A percentile compares a stretch with the other conserved stretches of the same genome.
Conservation (phyloP, 306 rosid species). For the Ormosia semicastrata region DNA sequence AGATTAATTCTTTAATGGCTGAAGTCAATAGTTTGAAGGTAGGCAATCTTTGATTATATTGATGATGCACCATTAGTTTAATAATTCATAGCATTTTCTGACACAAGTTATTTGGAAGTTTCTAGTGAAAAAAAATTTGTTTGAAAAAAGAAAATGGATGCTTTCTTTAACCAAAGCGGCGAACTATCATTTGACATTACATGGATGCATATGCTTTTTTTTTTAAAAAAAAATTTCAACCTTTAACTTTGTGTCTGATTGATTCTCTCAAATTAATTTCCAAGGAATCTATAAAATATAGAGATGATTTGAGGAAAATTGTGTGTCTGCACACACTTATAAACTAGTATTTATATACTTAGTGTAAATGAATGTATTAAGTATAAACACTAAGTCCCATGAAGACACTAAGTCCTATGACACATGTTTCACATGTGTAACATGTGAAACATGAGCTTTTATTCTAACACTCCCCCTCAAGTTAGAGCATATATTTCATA, state of each 20-base stretch:
- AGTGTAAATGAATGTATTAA: too few relatives aligned
- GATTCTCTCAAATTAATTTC: slow-evolving; percentile 17
- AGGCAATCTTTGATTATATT: slow-evolving; percentile 20
- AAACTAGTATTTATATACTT: too few relatives aligned
- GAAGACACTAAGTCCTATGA: too few relatives aligned
- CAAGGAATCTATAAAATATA: too few relatives aligned
- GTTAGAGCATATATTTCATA: too few relatives aligned
- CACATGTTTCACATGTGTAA: too few relatives aligned
- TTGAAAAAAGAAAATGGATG: background rate
- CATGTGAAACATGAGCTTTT: too few relatives aligned
- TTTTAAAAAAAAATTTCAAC: background rate
- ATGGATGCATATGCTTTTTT: background rate
- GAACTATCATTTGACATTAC: background rate
- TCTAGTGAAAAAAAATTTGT: background rate
- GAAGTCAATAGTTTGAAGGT: slow-evolving; percentile 92
- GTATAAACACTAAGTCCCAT: too few relatives aligned
- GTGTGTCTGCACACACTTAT: too few relatives aligned
- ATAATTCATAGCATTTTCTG: slow-evolving; percentile 14
- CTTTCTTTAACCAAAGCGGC: slow-evolving; percentile 5
- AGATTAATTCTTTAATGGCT: slow-evolving; percentile 70
- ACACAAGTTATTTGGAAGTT: background rate
- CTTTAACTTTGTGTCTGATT: slow-evolving; percentile 13
- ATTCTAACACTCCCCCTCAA: too few relatives aligned
- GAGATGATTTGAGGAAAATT: too few relatives aligned
- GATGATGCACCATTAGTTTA: background rate